Percentiles rank a stretch among this genome's conserved stretches.
Conservation (phyloP, 225 moss, liverwort and hornwort species). For the Bryoerythrophyllum caledonicum region DNA sequence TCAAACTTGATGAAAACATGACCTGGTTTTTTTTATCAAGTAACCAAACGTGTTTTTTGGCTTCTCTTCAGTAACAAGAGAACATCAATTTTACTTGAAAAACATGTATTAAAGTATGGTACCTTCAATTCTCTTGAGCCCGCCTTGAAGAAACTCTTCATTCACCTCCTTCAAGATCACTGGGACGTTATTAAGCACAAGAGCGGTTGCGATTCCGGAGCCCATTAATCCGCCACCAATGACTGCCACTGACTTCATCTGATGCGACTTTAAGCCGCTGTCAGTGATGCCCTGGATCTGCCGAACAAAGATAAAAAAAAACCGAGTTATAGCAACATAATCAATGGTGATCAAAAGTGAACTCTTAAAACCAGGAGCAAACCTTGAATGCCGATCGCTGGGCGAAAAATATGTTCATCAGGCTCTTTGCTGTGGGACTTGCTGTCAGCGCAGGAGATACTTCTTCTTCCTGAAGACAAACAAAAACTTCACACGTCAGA, state of each 20-base stretch:
- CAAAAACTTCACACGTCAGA: constrained; percentile 27
- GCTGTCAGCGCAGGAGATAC: constrained; percentile 42
- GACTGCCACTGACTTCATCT: constrained; percentile 60
- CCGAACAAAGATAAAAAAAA: constrained; percentile 21
- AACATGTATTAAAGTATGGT: not conserved
- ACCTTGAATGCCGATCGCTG: constrained; percentile 87
- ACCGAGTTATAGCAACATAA: constrained; percentile 5
- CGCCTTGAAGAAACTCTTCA: constrained; percentile 60
- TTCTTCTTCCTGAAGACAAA: constrained; percentile 59
- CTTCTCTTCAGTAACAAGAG: too few species aligned
- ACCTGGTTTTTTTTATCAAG: not conserved
- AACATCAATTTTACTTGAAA: too few species aligned
- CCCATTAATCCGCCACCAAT: constrained; percentile 94
- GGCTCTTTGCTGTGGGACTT: constrained; percentile 70
- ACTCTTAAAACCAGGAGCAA: constrained; percentile 16
- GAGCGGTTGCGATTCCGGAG: constrained; percentile 79
- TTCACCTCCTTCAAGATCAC: constrained; percentile 82
- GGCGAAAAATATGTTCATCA: constrained; percentile 82
- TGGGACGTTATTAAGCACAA: constrained; percentile 58
- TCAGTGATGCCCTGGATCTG: constrained; percentile 91
- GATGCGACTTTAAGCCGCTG: constrained; percentile 57
- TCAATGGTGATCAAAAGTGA: constrained; percentile 6
- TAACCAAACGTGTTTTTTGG: too few species aligned
- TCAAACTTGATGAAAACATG: not conserved
- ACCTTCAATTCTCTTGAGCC: constrained; percentile 64